A percentile compares a stretch with the other conserved stretches of the same genome.
Evolutionary conservation across 2,329 filamentous ascomycete genomes (phyloP).

Genomic region (Fusarium guadeloupense): DNA sequence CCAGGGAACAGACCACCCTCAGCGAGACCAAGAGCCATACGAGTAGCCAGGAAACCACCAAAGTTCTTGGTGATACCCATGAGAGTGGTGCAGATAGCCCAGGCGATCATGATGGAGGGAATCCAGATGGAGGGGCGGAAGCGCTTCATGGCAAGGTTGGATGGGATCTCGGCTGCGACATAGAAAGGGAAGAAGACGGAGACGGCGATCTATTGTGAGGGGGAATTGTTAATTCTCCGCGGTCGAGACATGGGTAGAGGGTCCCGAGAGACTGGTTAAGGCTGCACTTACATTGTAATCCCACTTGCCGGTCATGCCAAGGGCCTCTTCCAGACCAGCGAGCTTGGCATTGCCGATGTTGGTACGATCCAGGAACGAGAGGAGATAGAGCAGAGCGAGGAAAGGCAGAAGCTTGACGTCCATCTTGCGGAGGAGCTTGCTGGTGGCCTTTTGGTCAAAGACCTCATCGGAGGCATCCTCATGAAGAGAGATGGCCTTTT

Average conservation of each 20-base stretch:
- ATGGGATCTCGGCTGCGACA: conserved; percentile 63
- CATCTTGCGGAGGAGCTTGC: conserved; percentile 61
- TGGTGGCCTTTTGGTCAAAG: conserved; percentile 53
- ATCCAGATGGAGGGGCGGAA: conserved; percentile 63
- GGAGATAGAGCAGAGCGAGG: conserved; percentile 67
- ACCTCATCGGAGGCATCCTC: conserved; percentile 37
- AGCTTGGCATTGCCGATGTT: conserved; percentile 67
- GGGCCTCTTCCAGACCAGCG: conserved; percentile 57
- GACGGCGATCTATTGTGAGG: conserved; percentile 50
- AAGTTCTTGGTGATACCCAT: conserved; percentile 64
- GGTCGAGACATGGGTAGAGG: neutral
- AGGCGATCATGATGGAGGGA: conserved; percentile 62
- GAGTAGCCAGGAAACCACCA: conserved; percentile 58
- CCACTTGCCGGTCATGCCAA: conserved; percentile 47
- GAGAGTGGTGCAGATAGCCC: conserved; percentile 57
- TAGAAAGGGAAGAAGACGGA: conserved; percentile 65
- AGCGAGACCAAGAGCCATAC: conserved; percentile 58
- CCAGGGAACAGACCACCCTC: conserved; percentile 71
- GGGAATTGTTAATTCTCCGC: conserved; percentile 7
- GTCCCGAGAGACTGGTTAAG: neutral
- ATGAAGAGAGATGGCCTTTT: conserved; percentile 40
- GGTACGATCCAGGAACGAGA: conserved; percentile 58
- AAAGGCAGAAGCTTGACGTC: conserved; percentile 67
- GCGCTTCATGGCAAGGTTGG: conserved; percentile 65
- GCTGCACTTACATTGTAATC: conserved; percentile 47